Evolutionary conservation across 176 grass and related monocot species (phyloP).

Genomic region (Oryza australiensis): DNA sequence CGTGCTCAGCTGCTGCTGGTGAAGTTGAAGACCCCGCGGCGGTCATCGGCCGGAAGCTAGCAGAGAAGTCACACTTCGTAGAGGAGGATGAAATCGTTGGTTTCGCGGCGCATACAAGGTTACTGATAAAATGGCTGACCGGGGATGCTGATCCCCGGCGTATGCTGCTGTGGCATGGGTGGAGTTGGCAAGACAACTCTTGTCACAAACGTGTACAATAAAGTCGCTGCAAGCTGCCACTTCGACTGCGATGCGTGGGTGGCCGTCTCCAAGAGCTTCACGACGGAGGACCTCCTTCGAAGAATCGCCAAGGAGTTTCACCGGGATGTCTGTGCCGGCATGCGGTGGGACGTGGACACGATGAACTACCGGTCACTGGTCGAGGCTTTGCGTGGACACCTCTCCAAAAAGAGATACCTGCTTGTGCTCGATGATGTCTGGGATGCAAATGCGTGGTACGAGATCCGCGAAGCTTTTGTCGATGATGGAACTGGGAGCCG

Average conservation of each 20-base stretch:
- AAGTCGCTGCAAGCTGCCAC: not conserved
- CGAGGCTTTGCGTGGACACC: conserved; percentile 8
- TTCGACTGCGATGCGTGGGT: conserved; percentile 51
- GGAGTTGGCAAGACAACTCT: conserved; percentile 53
- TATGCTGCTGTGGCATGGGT: conserved; percentile 36
- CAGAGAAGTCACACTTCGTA: too few relatives aligned
- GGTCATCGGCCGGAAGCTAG: too few relatives aligned
- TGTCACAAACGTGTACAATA: conserved; percentile 27
- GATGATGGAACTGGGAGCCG: not conserved
- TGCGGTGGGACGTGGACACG: not conserved
- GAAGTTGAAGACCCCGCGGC: too few relatives aligned
- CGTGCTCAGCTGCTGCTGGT: too few relatives aligned
- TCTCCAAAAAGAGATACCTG: conserved; percentile 32
- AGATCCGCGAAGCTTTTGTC: conserved; percentile 18
- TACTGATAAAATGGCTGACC: conserved; percentile 34
- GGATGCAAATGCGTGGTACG: conserved; percentile 23
- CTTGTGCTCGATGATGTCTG: conserved; percentile 48
- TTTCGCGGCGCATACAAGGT: conserved; percentile 16
- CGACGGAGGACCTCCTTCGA: conserved; percentile 21
- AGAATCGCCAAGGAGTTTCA: conserved; percentile 33
- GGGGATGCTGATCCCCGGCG: not conserved
- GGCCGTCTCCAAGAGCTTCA: conserved; percentile 36
- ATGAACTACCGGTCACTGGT: conserved; percentile 28
- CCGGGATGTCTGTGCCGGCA: not conserved
- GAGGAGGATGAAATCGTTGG: not conserved